Evolutionary conservation across 2,329 filamentous ascomycete genomes (phyloP).

Genomic region (Aaosphaeria pasadenensis): DNA sequence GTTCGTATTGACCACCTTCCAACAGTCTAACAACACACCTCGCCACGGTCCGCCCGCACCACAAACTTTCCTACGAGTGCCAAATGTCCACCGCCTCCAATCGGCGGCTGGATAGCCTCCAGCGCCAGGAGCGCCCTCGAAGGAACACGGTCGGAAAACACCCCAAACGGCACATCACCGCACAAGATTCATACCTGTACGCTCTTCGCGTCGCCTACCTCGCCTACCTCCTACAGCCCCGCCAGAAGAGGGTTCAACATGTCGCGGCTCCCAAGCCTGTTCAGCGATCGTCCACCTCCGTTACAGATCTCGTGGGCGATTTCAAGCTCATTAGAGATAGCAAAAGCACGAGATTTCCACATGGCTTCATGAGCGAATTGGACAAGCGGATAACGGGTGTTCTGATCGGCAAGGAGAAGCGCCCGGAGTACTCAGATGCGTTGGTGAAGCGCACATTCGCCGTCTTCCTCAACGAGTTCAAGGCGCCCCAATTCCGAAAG

Average conservation of each 20-base stretch:
- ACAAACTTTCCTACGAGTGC: no score
- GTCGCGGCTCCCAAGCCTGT: conserved; percentile 59
- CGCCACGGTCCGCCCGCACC: no score
- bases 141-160: conserved; percentile 33
- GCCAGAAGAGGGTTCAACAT: conserved; percentile 86
- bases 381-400: conserved; percentile 80
- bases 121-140: conserved; percentile 39
- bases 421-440: conserved; percentile 88
- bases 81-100: conserved; percentile 25
- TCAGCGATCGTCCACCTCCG: conserved; percentile 67
- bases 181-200: conserved; percentile 86
- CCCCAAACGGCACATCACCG: conserved; percentile 38
- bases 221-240: conserved; percentile 87
- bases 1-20: no score
- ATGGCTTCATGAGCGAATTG: conserved; percentile 67
- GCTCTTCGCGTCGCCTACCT: conserved; percentile 89
- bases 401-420: conserved; percentile 74
- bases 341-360: conserved; percentile 68
- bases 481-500: conserved; percentile 82
- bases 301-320: conserved; percentile 85
- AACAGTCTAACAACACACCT: no score
- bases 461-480: conserved; percentile 89
- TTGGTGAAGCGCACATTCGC: conserved; percentile 91
- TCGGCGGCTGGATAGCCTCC: conserved; percentile 43
- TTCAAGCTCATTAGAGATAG: conserved; percentile 66